These are phyloP conservation scores for Colletotrichum caudatum DNA, from an alignment of 2,329 filamentous ascomycete genomes.

Conservation along the genomic window DNA sequence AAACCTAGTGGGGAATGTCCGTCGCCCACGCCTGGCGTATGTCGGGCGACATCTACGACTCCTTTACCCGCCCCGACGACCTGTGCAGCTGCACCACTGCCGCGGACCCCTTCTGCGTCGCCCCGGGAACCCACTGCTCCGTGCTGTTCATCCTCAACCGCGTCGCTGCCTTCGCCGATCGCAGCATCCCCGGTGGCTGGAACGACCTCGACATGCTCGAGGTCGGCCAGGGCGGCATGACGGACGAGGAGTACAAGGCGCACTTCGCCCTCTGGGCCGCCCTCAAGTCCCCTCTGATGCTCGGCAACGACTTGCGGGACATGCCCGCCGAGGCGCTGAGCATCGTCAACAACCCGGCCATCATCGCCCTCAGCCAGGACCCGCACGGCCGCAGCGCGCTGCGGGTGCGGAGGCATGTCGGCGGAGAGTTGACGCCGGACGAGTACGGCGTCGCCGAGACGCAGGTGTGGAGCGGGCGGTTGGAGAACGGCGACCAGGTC, in stretches of 20 bases:
- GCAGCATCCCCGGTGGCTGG: constrained; percentile 40
- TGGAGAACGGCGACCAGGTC: constrained; percentile 43
- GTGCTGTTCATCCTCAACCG: constrained; percentile 48
- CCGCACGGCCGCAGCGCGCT: constrained; percentile 47
- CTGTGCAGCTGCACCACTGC: constrained; percentile 49
- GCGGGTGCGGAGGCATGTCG: constrained; percentile 47
- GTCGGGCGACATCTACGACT: constrained; percentile 51
- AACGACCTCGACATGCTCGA: constrained; percentile 58
- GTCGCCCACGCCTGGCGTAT: constrained; percentile 52
- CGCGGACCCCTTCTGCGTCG: constrained; percentile 44
- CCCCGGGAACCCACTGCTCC: constrained; percentile 46
- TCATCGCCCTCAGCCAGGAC: constrained; percentile 53
- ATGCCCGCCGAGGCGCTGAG: constrained; percentile 41
- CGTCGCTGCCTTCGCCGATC: constrained; percentile 42
- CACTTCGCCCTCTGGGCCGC: constrained; percentile 62
- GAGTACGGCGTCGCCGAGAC: constrained; percentile 45
- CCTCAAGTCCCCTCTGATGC: constrained; percentile 59
- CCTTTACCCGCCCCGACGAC: constrained; percentile 50
- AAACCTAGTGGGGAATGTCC: constrained; percentile 47
- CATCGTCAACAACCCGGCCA: constrained; percentile 45
- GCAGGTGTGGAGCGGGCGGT: constrained; percentile 48
- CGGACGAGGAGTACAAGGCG: constrained; percentile 54
- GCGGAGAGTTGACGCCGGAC: constrained; percentile 50
- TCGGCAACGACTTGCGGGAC: constrained; percentile 54
- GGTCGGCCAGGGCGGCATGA: constrained; percentile 53